These are phyloP conservation scores for Chlorella sp. DNA, from an alignment of 139 green algal genomes.

Conservation along the genomic window DNA sequence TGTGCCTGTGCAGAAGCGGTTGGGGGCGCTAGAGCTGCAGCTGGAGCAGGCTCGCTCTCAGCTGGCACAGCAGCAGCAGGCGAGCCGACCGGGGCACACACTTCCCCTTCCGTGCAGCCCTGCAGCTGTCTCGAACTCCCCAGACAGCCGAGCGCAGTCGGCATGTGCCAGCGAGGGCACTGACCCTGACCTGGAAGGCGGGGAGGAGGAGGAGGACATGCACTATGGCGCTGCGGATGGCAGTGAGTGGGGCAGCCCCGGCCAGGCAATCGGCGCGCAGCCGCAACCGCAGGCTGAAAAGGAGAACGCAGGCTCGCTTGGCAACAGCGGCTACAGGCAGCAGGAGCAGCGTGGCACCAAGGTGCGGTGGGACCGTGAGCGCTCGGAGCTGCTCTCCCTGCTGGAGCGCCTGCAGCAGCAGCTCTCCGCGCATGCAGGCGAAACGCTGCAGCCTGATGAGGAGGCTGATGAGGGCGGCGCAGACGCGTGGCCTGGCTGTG, in stretches of 20 bases:
- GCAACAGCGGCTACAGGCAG: neutral
- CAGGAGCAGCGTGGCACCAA: neutral
- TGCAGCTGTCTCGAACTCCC: too few relatives aligned
- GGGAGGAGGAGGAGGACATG: too few relatives aligned
- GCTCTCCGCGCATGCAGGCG: slow-evolving; percentile 9
- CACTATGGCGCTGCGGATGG: too few relatives aligned
- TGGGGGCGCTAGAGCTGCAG: slow-evolving; percentile 1
- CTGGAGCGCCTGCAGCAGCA: slow-evolving; percentile 25
- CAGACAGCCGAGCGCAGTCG: too few relatives aligned
- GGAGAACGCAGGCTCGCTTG: slow-evolving; percentile 9
- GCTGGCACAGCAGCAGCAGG: neutral
- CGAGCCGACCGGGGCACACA: too few relatives aligned
- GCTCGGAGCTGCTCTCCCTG: slow-evolving; percentile 17
- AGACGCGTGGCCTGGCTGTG: too few relatives aligned
- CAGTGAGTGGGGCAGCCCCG: neutral
- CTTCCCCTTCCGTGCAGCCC: too few relatives aligned
- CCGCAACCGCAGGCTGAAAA: neutral
- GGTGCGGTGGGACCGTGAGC: slow-evolving; percentile 11
- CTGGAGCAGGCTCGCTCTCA: neutral
- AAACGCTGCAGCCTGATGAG: too few relatives aligned
- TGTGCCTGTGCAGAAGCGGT: neutral
- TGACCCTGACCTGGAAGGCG: too few relatives aligned
- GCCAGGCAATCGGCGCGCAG: too few relatives aligned
- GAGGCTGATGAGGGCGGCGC: too few relatives aligned
- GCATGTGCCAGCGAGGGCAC: too few relatives aligned